phyloP scores from a whole-genome alignment of 1,284 basidiomycete species.

The Pseudozyma hubeiensis region DNA sequence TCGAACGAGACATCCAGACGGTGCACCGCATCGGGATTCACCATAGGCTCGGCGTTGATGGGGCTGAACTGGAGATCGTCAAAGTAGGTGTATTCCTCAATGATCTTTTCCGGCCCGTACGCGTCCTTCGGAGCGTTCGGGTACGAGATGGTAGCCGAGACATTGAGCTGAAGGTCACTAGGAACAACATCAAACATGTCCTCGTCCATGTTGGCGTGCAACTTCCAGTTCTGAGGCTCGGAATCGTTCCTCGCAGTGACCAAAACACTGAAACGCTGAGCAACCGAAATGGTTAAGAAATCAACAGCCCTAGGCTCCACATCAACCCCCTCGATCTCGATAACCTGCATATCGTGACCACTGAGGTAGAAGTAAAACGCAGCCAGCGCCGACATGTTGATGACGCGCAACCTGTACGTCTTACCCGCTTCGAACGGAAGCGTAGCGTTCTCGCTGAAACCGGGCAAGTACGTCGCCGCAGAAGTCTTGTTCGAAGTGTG shows the following conservation, averaged over 20 bases:
- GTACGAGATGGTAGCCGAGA: slow-evolving; percentile 60
- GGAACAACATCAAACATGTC: slow-evolving; percentile 70
- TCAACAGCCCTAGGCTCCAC: slow-evolving; percentile 39
- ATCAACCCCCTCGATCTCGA: slow-evolving; percentile 60
- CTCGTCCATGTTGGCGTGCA: slow-evolving; percentile 88
- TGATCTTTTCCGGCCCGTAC: slow-evolving; percentile 38
- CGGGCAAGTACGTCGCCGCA: slow-evolving; percentile 51
- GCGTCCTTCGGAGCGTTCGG: slow-evolving; percentile 26
- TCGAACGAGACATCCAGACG: slow-evolving; percentile 71
- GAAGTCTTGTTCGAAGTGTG: slow-evolving; percentile 72
- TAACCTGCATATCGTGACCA: slow-evolving; percentile 51
- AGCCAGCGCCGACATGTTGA: slow-evolving; percentile 71
- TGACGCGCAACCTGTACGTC: slow-evolving; percentile 74
- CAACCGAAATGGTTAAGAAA: slow-evolving; percentile 46
- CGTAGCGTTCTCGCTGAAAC: slow-evolving; percentile 82
- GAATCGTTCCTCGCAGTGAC: slow-evolving; percentile 80
- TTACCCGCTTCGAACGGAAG: slow-evolving; percentile 72
- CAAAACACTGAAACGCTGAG: slow-evolving; percentile 59
- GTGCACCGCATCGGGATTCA: slow-evolving; percentile 67
- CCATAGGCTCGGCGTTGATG: slow-evolving; percentile 64
- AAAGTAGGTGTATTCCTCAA: slow-evolving; percentile 64
- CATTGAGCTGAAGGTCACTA: slow-evolving; percentile 58
- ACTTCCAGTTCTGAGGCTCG: slow-evolving; percentile 79
- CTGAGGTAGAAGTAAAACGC: slow-evolving; percentile 54
- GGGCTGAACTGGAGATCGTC: slow-evolving; percentile 71